phyloP scores from a whole-genome alignment of 257 asterid genomes.

The Orobanche coerulescens region DNA sequence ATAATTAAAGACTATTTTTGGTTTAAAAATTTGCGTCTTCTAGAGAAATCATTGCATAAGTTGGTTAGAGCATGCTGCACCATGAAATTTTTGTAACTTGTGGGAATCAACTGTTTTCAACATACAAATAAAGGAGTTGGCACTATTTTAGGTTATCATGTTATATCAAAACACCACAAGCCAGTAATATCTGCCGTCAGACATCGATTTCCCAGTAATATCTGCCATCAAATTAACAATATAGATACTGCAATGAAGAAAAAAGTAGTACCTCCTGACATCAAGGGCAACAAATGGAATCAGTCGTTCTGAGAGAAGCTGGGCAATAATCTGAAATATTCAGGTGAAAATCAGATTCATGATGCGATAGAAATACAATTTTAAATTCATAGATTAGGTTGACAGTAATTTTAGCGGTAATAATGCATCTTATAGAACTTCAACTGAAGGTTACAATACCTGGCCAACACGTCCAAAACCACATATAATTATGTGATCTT shows the following conservation, averaged over 20 bases:
- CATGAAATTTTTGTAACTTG: too few relatives aligned
- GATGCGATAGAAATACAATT: neutral
- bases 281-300: slow-evolving; percentile 99
- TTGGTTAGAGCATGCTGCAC: too few relatives aligned
- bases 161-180: neutral
- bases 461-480: slow-evolving; percentile 99
- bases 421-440: slow-evolving; percentile 2
- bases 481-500: slow-evolving; percentile 91
- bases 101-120: neutral
- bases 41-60: neutral
- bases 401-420: neutral
- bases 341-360: slow-evolving; percentile 19
- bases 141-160: neutral
- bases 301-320: slow-evolving; percentile 96
- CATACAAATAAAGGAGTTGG: neutral
- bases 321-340: slow-evolving; percentile 82
- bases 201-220: neutral
- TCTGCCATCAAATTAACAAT: slow-evolving; percentile 3
- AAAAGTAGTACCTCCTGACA: slow-evolving; percentile 71
- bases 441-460: slow-evolving; percentile 36
- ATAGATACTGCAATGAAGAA: neutral
- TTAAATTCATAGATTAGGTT: slow-evolving; percentile 3
- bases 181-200: neutral
- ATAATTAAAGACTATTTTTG: too few relatives aligned
- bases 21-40: too few relatives aligned